phyloP scores from a whole-genome alignment of 177 flowering plant species.

The Vitis hybrid region DNA sequence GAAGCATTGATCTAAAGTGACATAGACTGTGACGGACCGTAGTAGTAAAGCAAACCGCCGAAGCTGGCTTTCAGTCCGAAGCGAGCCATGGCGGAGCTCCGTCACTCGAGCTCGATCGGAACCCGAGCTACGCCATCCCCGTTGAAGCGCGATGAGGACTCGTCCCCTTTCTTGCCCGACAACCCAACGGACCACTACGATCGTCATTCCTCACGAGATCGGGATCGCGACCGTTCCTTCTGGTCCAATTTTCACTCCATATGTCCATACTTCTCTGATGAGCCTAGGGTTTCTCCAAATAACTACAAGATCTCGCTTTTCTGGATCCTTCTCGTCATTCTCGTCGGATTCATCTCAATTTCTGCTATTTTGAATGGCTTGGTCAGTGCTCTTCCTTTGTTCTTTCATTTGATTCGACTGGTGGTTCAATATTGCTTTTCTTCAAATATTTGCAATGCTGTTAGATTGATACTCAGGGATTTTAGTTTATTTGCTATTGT shows the following conservation, averaged over 20 bases:
- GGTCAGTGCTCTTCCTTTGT: constrained; percentile 37
- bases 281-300: constrained; percentile 43
- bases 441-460: too few relatives aligned
- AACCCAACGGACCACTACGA: constrained; percentile 29
- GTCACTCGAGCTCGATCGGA: constrained; percentile 80
- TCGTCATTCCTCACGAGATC: constrained; percentile 24
- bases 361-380: constrained; percentile 53
- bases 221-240: constrained; percentile 37
- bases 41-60: background rate
- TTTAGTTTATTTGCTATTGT: too few relatives aligned
- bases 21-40: too few relatives aligned
- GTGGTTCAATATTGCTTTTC: background rate
- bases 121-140: constrained; percentile 72
- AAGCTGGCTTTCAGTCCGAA: constrained; percentile 53
- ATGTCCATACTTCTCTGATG: constrained; percentile 42
- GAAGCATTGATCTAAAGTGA: too few relatives aligned
- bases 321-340: constrained; percentile 30
- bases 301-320: constrained; percentile 51
- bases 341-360: constrained; percentile 50
- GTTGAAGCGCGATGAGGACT: constrained; percentile 66
- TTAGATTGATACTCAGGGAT: too few relatives aligned
- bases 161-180: constrained; percentile 49
- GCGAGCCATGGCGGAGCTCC: constrained; percentile 83
- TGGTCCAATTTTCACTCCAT: constrained; percentile 28
- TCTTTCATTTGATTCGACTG: constrained; percentile 1